These are phyloP conservation scores for Colletotrichum destructivum DNA, from an alignment of 2,329 filamentous ascomycete species.

Conservation along the genomic window DNA sequence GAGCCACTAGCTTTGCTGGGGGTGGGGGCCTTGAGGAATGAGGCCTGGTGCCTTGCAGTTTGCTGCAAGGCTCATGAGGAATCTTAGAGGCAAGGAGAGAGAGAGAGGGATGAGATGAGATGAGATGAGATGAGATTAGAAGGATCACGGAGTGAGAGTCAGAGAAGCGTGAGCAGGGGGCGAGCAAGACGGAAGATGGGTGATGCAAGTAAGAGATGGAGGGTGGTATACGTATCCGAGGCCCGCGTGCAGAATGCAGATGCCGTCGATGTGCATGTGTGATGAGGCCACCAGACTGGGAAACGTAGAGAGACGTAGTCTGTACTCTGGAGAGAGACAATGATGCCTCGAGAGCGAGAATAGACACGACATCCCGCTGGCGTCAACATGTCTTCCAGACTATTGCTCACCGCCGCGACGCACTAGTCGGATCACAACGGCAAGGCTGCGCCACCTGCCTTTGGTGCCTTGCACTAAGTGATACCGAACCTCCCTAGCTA, in stretches of 20 bases:
- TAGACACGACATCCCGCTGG: neutral
- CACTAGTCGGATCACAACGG: neutral
- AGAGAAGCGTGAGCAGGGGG: neutral
- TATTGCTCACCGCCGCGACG: slow-evolving; percentile 17
- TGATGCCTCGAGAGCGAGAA: neutral
- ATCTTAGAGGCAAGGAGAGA: neutral
- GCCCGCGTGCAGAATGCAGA: slow-evolving; percentile 5
- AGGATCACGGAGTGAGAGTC: neutral
- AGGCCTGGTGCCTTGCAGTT: slow-evolving; percentile 25
- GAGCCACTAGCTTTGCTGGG: slow-evolving; percentile 9
- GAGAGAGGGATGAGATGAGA: neutral
- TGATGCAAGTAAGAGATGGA: slow-evolving; percentile 14
- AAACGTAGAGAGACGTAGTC: neutral
- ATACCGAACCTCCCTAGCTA: no score
- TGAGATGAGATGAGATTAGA: slow-evolving; percentile 1
- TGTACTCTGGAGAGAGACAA: neutral
- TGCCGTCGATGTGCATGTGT: neutral
- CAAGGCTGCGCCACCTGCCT: slow-evolving; percentile 12
- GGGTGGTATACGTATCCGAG: slow-evolving; percentile 35
- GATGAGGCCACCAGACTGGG: slow-evolving; percentile 1
- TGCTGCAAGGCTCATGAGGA: slow-evolving; percentile 1
- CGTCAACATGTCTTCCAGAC: neutral
- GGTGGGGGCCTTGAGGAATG: slow-evolving; percentile 15
- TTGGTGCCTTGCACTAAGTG: neutral
- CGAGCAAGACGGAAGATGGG: neutral